phyloP scores from a whole-genome alignment of 208 protist species.

The Eutreptiella sp. region DNA sequence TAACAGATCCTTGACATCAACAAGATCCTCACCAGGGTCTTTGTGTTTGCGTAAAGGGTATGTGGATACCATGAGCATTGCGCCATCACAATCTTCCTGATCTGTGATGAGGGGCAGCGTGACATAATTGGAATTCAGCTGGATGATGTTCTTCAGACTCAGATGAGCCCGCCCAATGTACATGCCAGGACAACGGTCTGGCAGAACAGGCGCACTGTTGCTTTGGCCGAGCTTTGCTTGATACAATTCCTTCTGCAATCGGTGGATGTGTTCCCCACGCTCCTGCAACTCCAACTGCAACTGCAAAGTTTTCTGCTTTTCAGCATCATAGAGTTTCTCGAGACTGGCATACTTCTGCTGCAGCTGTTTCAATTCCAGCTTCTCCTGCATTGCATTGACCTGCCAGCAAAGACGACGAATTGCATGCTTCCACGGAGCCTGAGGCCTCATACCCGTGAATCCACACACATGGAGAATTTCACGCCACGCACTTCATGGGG shows the following conservation, averaged over 20 bases:
- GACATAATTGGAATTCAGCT: constrained; percentile 17
- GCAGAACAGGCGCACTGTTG: too few relatives aligned
- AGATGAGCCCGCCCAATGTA: constrained; percentile 15
- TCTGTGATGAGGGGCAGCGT: constrained; percentile 14
- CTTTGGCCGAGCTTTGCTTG: constrained; percentile 8
- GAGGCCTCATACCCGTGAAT: too few relatives aligned
- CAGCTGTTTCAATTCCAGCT: too few relatives aligned
- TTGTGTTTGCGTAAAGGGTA: constrained; percentile 16
- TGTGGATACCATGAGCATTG: constrained; percentile 6
- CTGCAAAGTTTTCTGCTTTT: constrained; percentile 53
- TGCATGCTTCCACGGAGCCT: too few relatives aligned
- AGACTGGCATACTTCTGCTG: too few relatives aligned
- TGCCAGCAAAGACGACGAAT: too few relatives aligned
- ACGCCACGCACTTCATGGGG: too few relatives aligned
- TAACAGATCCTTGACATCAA: constrained; percentile 14
- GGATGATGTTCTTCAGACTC: constrained; percentile 10
- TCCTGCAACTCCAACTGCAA: constrained; percentile 59
- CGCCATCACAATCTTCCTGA: background rate
- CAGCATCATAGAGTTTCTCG: too few relatives aligned
- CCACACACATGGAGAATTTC: too few relatives aligned
- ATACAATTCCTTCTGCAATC: constrained; percentile 4
- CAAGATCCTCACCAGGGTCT: background rate
- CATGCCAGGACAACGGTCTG: background rate
- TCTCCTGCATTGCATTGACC: too few relatives aligned
- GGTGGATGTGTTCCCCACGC: constrained; percentile 38